Evolutionary conservation across 2,329 filamentous ascomycete genomes (phyloP).

Genomic region (Diaporthe citriasiana): DNA sequence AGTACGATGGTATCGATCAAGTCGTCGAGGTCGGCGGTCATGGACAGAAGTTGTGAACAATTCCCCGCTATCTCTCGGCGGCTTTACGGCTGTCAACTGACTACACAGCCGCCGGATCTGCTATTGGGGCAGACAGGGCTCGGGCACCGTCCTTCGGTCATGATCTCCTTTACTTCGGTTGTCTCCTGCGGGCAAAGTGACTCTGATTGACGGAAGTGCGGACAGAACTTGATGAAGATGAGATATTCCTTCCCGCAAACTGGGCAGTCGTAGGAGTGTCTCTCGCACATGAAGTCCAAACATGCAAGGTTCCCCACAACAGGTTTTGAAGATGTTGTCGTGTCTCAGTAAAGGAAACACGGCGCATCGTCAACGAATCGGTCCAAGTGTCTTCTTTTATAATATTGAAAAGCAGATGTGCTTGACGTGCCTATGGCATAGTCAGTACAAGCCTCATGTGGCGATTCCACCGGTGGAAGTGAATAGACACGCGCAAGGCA

Average conservation of each 20-base stretch:
- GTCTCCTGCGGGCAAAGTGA: slow-evolving; percentile 62
- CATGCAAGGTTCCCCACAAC: slow-evolving; percentile 21
- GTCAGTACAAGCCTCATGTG: slow-evolving; percentile 38
- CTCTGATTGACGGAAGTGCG: slow-evolving; percentile 63
- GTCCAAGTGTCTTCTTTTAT: slow-evolving; percentile 14
- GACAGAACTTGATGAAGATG: slow-evolving; percentile 70
- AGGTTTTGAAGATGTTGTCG: slow-evolving; percentile 42
- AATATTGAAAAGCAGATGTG: neutral
- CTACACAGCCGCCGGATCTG: slow-evolving; percentile 66
- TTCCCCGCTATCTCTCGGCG: slow-evolving; percentile 9
- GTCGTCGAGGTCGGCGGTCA: slow-evolving; percentile 78
- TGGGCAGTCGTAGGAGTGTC: slow-evolving; percentile 69
- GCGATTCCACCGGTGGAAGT: slow-evolving; percentile 3
- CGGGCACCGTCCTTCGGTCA: slow-evolving; percentile 69
- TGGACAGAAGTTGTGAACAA: slow-evolving; percentile 67
- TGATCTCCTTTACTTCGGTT: slow-evolving; percentile 56
- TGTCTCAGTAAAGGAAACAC: slow-evolving; percentile 18
- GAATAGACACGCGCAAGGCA: slow-evolving; percentile 24
- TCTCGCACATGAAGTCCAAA: slow-evolving; percentile 68
- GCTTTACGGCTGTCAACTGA: slow-evolving; percentile 60
- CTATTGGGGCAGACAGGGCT: slow-evolving; percentile 73
- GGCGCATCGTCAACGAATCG: slow-evolving; percentile 32
- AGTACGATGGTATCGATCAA: slow-evolving; percentile 90
- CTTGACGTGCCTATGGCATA: slow-evolving; percentile 14
- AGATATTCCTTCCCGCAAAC: slow-evolving; percentile 73